Percentiles rank a stretch among this genome's conserved stretches.
Conservation (phyloP, 768 basidiomycete species). For the Daedalea quercina region DNA sequence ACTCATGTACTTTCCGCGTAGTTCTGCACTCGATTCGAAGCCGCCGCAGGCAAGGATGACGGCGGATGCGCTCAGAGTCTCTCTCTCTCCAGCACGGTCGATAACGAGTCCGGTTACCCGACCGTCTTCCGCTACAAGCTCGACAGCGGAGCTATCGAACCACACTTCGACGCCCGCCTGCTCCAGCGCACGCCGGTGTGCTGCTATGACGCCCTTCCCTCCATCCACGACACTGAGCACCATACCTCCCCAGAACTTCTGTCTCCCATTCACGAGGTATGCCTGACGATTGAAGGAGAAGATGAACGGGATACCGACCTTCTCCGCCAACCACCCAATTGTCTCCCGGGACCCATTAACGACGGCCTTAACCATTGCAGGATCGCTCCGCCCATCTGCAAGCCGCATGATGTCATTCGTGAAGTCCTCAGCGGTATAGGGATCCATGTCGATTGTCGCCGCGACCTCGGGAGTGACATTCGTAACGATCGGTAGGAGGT, state of each 20-base stretch:
- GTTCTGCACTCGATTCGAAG: slow-evolving; percentile 49
- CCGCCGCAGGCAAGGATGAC: slow-evolving; percentile 63
- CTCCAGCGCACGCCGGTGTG: slow-evolving; percentile 44
- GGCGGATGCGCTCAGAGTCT: slow-evolving; percentile 33
- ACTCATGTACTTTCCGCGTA: slow-evolving; percentile 53
- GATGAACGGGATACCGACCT: slow-evolving; percentile 45
- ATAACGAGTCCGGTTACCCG: slow-evolving; percentile 42
- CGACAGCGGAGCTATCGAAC: slow-evolving; percentile 46
- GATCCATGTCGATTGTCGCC: slow-evolving; percentile 45
- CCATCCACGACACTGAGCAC: slow-evolving; percentile 56
- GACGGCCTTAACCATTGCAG: slow-evolving; percentile 40
- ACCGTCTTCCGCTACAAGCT: slow-evolving; percentile 31
- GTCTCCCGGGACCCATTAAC: slow-evolving; percentile 51
- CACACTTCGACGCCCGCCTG: slow-evolving; percentile 47
- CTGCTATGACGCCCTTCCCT: slow-evolving; percentile 59
- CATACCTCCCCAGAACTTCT: slow-evolving; percentile 69
- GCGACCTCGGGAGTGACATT: slow-evolving; percentile 39
- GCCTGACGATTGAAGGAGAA: slow-evolving; percentile 63
- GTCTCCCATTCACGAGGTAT: slow-evolving; percentile 53
- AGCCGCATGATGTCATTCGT: slow-evolving; percentile 55
- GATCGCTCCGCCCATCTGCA: slow-evolving; percentile 42
- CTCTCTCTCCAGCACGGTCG: slow-evolving; percentile 27
- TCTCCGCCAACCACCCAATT: slow-evolving; percentile 48
- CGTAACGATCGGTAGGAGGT: slow-evolving; percentile 48
- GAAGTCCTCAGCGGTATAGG: slow-evolving; percentile 52